Base-by-base conservation (phyloP, 306 rosid genomes). In the Medicago lupulina region DNA sequence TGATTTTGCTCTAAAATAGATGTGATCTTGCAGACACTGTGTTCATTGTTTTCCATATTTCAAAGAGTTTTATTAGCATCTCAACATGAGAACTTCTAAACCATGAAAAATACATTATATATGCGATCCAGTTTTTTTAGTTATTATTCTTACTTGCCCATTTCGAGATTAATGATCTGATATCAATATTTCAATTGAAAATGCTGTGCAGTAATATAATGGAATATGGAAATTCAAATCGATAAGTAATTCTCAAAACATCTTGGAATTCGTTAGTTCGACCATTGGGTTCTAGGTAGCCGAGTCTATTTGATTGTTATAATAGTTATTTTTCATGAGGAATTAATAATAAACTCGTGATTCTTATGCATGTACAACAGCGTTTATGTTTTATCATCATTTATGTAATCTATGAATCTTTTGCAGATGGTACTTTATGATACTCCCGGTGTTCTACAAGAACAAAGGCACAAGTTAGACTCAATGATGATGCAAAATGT, bases 401-500 rank as follows among this genome's bases (percentile, higher is more conserved):
- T 70, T 77, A 25, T 70, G 70, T 76, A 70, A 89, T 67, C 3
- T 58, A 41, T 53, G 59, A 63, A 34, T 77, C 73, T 70, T 73
- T 75, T 85, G 80, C 89, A 95, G 97, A 87, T 90, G 93, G 53
- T 95, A 74, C 99, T 95, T 79, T 92, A 90, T 82, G 99, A 95
- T 78, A 95, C 99, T 15, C 97, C 97, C 18, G 99, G 99, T 79
- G 93, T 95, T 16, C 84, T 95, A 19, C 89, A 90, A 87, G 92
- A 95, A 91, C 87, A 89, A 83, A 90, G 87, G 92, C 99, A 92
- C 87, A 89, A 84, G 86, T 83, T 95, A 80, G 99, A 95, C 75
- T 79, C 97, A 12, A 89, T 95, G 99, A 95, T 95, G 99, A 95
- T 95, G 99, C 89, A 88, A 79, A 95, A 95, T 72, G 99, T 95